Percentiles rank a stretch among this genome's conserved stretches.
phyloP scores from a whole-genome alignment of 2,329 filamentous ascomycete species.

The Fusarium haematococcum region DNA sequence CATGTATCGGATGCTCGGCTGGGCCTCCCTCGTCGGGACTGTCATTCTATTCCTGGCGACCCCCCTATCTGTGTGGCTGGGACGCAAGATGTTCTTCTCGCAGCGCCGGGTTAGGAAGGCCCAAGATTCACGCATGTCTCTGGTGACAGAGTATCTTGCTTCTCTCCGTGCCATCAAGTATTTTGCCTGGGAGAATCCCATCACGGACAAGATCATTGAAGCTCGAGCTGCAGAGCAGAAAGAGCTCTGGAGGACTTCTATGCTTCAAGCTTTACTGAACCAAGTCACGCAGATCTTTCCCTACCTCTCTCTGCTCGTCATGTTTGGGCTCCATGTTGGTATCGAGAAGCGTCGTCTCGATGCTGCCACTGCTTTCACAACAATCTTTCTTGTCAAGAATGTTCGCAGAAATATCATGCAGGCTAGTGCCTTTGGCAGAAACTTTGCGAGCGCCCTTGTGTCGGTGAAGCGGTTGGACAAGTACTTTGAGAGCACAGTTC shows the following conservation, averaged over 20 bases:
- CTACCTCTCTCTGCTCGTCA: slow-evolving; percentile 63
- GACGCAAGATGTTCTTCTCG: slow-evolving; percentile 61
- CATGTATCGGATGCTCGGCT: slow-evolving; percentile 67
- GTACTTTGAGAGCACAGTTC: slow-evolving; percentile 64
- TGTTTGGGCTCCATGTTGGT: slow-evolving; percentile 65
- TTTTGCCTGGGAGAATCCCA: slow-evolving; percentile 69
- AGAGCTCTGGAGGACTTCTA: slow-evolving; percentile 64
- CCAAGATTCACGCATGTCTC: slow-evolving; percentile 68
- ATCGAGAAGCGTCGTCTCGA: slow-evolving; percentile 61
- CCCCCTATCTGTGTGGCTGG: slow-evolving; percentile 63
- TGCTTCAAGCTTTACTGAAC: slow-evolving; percentile 60
- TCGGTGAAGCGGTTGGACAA: slow-evolving; percentile 65
- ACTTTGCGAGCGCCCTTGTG: slow-evolving; percentile 51
- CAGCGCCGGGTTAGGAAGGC: slow-evolving; percentile 66
- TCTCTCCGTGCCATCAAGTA: slow-evolving; percentile 71
- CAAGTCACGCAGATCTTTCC: slow-evolving; percentile 66
- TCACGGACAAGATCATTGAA: slow-evolving; percentile 62
- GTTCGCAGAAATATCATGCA: slow-evolving; percentile 65
- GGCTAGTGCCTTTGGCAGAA: slow-evolving; percentile 57
- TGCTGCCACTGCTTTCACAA: slow-evolving; percentile 69
- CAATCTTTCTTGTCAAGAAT: slow-evolving; percentile 64
- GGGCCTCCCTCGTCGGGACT: slow-evolving; percentile 66
- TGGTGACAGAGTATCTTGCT: slow-evolving; percentile 68
- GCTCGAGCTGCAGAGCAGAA: slow-evolving; percentile 64
- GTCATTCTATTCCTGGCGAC: slow-evolving; percentile 59